These are phyloP conservation scores for Cystobasidium ongulense DNA, from an alignment of 768 basidiomycete species.

Conservation along the genomic window DNA sequence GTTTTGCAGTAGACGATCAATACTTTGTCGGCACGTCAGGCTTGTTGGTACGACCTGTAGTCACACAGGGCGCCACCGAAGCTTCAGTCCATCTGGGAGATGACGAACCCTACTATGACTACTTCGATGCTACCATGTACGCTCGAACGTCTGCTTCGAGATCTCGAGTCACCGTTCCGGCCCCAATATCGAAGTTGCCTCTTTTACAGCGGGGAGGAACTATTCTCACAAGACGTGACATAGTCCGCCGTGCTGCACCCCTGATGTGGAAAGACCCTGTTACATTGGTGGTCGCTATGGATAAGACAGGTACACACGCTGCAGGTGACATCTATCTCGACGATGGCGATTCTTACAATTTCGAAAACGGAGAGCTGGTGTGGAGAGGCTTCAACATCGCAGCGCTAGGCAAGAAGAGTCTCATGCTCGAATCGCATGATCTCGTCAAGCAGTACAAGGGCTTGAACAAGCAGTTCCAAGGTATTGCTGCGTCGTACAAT, in stretches of 20 bases:
- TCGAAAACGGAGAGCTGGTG: conserved; percentile 67
- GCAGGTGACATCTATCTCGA: conserved; percentile 86
- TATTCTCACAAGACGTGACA: conserved; percentile 76
- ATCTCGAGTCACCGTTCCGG: conserved; percentile 59
- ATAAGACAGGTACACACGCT: conserved; percentile 54
- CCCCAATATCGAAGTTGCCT: conserved; percentile 71
- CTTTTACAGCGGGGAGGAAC: conserved; percentile 83
- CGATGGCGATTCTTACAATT: conserved; percentile 75
- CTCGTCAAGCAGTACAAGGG: conserved; percentile 40
- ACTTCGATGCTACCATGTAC: conserved; percentile 65
- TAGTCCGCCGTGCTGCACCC: conserved; percentile 72
- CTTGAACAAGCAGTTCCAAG: conserved; percentile 11
- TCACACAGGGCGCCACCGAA: conserved; percentile 60
- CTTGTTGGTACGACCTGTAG: conserved; percentile 83
- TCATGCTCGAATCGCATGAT: conserved; percentile 46
- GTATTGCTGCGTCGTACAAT: conserved; percentile 47
- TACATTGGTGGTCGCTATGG: conserved; percentile 73
- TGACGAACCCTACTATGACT: conserved; percentile 88
- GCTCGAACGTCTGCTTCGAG: conserved; percentile 54
- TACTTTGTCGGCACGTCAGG: conserved; percentile 84
- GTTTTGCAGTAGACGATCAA: conserved; percentile 87
- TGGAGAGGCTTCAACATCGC: conserved; percentile 64
- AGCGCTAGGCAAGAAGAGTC: conserved; percentile 48
- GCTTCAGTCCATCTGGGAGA: conserved; percentile 76
- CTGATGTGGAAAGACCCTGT: conserved; percentile 89